Evolutionary conservation across 139 green algal species (phyloP), one percentile per base, ranked within the genome.

Genomic region (Astrephomene gubernaculifera): DNA sequence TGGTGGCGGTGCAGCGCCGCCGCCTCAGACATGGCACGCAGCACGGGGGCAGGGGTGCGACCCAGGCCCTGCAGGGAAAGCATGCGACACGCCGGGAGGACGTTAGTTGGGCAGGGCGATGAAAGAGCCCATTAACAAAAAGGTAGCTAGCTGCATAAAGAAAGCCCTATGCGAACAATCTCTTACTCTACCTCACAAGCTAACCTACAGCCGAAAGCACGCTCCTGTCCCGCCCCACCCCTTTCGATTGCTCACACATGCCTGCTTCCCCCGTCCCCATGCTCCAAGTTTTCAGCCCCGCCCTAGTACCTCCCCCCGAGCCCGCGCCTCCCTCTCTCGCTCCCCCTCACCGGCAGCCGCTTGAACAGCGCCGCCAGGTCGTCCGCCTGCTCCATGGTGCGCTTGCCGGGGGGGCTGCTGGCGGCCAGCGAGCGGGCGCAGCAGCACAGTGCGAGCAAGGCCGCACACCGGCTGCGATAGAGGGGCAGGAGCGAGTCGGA

Each of bases 351-450:
- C 76, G 76, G 76, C 60, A 83, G 38, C 39, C 45, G 60, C 60
- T 33, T 61, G 29, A 83, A 60, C 60, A 83, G 9, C 76, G 76
- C 76, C 41, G 38, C 76, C 60, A 83, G 76, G 60, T 83, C 76
- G 29, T 83, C 76, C 39, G 39, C 29, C 41, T 83, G 76, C 60
- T 83, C 60, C 76, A 72, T 8, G 7, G 76, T 83, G n/a, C 76
- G 72, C 31, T 25, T 1, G 9, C 19, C 76, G 17, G 61, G 27
- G 10, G 29, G 24, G 36, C 54, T 3, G 6, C 14, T 38, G 29
- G 54, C 39, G 0, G 60, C 60, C 76, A 83, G 35, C 2, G 60
- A 54, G 24, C 76, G 60, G 0, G 41, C 38, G 29, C 35, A 54
- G 57, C 60, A 72, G 39, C 41, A 44, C 38, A 83, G 35, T 39